Percentiles rank a stretch among this genome's conserved stretches.
phyloP scores from a whole-genome alignment of 345 rosid species.

The Lenwebbia sp. region DNA sequence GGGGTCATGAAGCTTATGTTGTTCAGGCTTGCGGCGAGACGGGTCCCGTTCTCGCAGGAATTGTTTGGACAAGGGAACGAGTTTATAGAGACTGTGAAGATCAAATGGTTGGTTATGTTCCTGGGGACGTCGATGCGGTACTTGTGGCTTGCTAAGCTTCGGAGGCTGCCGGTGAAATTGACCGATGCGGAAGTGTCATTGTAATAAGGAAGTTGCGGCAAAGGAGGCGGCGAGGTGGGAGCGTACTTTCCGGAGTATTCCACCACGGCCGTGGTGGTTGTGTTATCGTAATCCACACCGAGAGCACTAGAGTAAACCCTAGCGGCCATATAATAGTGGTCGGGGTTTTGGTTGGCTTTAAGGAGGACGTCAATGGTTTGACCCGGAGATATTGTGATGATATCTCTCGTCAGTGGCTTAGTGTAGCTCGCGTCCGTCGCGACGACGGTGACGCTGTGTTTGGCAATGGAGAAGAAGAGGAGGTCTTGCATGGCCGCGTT shows the following conservation, averaged over 20 bases:
- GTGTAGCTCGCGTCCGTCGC: slow-evolving; percentile 24
- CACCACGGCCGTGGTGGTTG: slow-evolving; percentile 4
- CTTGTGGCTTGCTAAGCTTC: slow-evolving; percentile 1
- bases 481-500: slow-evolving; percentile 22
- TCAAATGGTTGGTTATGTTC: neutral
- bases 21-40: slow-evolving; percentile 28
- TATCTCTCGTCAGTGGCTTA: slow-evolving; percentile 7
- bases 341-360: slow-evolving; percentile 6
- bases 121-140: slow-evolving; percentile 10
- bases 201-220: slow-evolving; percentile 10
- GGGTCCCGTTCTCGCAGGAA: slow-evolving; percentile 12
- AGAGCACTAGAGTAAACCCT: neutral
- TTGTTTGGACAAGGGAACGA: slow-evolving; percentile 14
- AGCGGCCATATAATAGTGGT: slow-evolving; percentile 11
- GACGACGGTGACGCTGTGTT: slow-evolving; percentile 15
- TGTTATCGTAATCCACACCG: neutral
- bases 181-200: slow-evolving; percentile 14
- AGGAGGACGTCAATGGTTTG: slow-evolving; percentile 26
- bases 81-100: slow-evolving; percentile 11
- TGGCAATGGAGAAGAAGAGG: slow-evolving; percentile 20
- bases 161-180: slow-evolving; percentile 13
- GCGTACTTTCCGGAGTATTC: slow-evolving; percentile 8
- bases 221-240: neutral
- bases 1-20: slow-evolving; percentile 29
- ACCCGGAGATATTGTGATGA: slow-evolving; percentile 17